A percentile compares a stretch with the other conserved stretches of the same genome.
Conservation (phyloP, 768 basidiomycete species). For the Mrakia frigida region DNA sequence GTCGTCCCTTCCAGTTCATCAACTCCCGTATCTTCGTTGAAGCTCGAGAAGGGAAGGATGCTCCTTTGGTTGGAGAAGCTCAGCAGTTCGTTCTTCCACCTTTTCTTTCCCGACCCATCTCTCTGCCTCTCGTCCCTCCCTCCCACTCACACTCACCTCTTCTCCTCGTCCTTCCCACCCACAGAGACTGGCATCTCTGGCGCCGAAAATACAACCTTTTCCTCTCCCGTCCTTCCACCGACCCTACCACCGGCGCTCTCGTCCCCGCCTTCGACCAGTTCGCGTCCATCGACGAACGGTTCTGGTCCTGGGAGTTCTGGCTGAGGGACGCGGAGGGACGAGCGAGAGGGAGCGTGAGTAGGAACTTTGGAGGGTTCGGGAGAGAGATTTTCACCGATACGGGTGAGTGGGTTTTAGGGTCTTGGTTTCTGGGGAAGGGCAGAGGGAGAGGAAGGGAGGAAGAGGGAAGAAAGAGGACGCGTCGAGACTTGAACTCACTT, state of each 20-base stretch:
- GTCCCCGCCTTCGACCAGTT: constrained; percentile 25
- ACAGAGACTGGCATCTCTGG: constrained; percentile 31
- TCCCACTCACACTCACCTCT: neutral
- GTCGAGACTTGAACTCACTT: neutral
- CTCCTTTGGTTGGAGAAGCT: constrained; percentile 27
- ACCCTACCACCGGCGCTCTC: neutral
- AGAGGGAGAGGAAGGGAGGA: too few relatives aligned
- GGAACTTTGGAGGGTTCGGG: constrained; percentile 30
- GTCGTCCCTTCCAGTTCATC: constrained; percentile 29
- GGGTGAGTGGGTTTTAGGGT: neutral
- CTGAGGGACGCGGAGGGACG: constrained; percentile 2
- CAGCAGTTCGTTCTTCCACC: constrained; percentile 23
- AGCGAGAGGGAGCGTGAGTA: constrained; percentile 19
- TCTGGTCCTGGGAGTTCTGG: constrained; percentile 24
- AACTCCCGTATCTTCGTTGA: constrained; percentile 27
- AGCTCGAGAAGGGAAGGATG: constrained; percentile 17
- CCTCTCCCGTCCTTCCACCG: neutral
- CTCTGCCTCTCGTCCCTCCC: neutral
- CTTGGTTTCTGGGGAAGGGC: too few relatives aligned
- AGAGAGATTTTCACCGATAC: constrained; percentile 32
- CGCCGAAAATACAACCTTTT: constrained; percentile 29
- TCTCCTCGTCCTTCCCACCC: neutral
- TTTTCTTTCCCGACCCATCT: neutral
- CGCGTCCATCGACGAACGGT: constrained; percentile 23
- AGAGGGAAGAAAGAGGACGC: too few relatives aligned